Conservation (phyloP, 2,329 filamentous ascomycete genomes). For the Colletotrichum melonis region DNA sequence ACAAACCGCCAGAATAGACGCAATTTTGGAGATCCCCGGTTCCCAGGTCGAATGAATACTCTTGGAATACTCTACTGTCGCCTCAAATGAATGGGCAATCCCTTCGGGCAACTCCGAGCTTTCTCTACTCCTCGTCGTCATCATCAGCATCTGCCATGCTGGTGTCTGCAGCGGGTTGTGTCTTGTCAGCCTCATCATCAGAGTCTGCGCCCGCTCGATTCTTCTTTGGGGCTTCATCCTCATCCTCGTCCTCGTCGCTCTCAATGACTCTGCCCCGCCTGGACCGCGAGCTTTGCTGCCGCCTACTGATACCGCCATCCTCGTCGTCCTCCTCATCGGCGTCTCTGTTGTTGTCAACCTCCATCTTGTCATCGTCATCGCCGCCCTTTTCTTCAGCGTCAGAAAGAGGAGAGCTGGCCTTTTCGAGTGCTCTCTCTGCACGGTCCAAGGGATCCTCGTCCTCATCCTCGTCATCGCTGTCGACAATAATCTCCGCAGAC, state of each 20-base stretch:
- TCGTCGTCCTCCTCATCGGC: constrained; percentile 58
- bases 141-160: constrained; percentile 54
- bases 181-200: constrained; percentile 41
- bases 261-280: constrained; percentile 65
- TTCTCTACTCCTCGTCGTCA: constrained; percentile 43
- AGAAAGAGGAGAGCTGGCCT: constrained; percentile 47
- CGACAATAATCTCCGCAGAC: constrained; percentile 84
- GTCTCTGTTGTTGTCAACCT: constrained; percentile 58
- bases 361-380: constrained; percentile 59
- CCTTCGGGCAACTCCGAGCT: not conserved
- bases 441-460: constrained; percentile 57
- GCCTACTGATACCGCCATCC: constrained; percentile 61
- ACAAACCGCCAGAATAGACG: constrained; percentile 27
- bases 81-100: not conserved
- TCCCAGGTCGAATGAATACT: constrained; percentile 5
- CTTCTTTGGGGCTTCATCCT: constrained; percentile 42
- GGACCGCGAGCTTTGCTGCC: constrained; percentile 57
- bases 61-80: not conserved
- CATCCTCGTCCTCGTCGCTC: constrained; percentile 65
- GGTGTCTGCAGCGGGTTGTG: constrained; percentile 45
- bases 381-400: constrained; percentile 45
- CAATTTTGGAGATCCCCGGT: constrained; percentile 12
- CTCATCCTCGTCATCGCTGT: constrained; percentile 73
- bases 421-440: constrained; percentile 55
- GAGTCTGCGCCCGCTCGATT: constrained; percentile 35